Conservation (phyloP, 2,329 filamentous ascomycete genomes). For the Elsinoe batatas region DNA sequence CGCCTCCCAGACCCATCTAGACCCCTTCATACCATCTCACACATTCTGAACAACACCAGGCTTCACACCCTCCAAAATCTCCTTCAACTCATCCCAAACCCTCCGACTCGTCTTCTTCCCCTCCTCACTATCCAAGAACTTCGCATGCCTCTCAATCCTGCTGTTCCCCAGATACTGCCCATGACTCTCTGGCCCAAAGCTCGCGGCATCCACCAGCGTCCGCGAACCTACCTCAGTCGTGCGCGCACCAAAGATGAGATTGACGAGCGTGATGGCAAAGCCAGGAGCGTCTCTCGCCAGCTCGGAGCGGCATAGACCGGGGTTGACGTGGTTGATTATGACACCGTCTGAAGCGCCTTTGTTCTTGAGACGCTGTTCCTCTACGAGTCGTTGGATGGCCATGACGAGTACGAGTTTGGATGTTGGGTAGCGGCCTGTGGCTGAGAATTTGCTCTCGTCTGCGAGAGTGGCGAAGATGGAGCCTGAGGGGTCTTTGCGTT, state of each 20-base stretch:
- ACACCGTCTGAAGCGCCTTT: constrained; percentile 24
- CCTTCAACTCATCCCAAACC: constrained; percentile 33
- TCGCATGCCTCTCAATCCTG: constrained; percentile 22
- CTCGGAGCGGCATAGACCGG: constrained; percentile 43
- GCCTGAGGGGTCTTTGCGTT: constrained; percentile 24
- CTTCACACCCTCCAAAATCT: constrained; percentile 31
- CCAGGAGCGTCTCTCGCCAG: constrained; percentile 20
- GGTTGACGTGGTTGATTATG: constrained; percentile 43
- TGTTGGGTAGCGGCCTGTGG: constrained; percentile 34
- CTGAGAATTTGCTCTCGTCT: constrained; percentile 26
- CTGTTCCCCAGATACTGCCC: constrained; percentile 34
- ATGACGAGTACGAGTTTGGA: constrained; percentile 43
- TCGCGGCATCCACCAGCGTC: constrained; percentile 32
- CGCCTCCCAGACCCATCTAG: too few relatives aligned
- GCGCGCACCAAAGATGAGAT: constrained; percentile 23
- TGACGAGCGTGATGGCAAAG: constrained; percentile 22
- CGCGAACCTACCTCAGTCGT: constrained; percentile 33
- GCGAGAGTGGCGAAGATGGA: constrained; percentile 32
- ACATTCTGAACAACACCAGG: constrained; percentile 23
- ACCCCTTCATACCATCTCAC: background rate
- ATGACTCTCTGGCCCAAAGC: constrained; percentile 29
- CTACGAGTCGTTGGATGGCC: constrained; percentile 31
- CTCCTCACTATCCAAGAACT: constrained; percentile 29
- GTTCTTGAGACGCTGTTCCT: constrained; percentile 20
- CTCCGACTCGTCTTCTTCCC: constrained; percentile 28